Percentiles rank a stretch among this genome's conserved stretches.
These are phyloP conservation scores for Oxyria digyna DNA, from an alignment of 148 eudicot genomes.

Conservation along the genomic window DNA sequence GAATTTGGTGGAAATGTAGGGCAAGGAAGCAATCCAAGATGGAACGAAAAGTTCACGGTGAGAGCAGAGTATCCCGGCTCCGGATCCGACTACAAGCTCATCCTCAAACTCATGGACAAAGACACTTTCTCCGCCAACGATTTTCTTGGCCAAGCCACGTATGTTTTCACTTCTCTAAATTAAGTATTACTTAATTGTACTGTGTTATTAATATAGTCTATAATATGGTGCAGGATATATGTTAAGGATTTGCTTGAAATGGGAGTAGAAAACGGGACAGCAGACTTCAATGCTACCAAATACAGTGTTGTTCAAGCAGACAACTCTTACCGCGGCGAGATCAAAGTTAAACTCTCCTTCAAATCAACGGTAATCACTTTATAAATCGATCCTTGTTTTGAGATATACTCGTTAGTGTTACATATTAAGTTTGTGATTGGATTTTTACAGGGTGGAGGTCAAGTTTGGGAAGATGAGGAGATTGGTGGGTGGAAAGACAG, in stretches of 20 bases:
- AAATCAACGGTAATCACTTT: conserved; percentile 13
- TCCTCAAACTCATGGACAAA: conserved; percentile 49
- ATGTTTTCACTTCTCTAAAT: not conserved
- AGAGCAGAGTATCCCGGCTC: conserved; percentile 58
- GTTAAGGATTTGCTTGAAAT: conserved; percentile 47
- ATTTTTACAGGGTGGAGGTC: not conserved
- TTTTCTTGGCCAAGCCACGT: conserved; percentile 50
- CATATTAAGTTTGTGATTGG: not conserved
- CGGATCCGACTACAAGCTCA: conserved; percentile 31
- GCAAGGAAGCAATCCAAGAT: conserved; percentile 43
- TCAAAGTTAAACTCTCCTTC: conserved; percentile 25
- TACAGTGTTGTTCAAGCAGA: conserved; percentile 34
- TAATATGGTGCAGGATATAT: conserved; percentile 38
- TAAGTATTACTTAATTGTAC: too few species aligned
- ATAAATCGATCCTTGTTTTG: too few species aligned
- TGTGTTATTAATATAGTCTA: too few species aligned
- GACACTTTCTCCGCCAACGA: conserved; percentile 74
- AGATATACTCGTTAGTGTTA: not conserved
- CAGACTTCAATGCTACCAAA: conserved; percentile 35
- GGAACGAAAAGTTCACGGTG: conserved; percentile 50
- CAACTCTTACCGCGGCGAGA: conserved; percentile 46
- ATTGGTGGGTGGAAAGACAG: conserved; percentile 1
- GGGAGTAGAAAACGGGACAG: conserved; percentile 58
- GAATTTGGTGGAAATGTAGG: conserved; percentile 24
- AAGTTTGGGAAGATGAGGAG: not conserved